Percentiles rank a stretch among this genome's conserved stretches.
These are phyloP conservation scores for Pontederia crassipes DNA, from an alignment of 176 grass and related monocot species.

Conservation along the genomic window DNA sequence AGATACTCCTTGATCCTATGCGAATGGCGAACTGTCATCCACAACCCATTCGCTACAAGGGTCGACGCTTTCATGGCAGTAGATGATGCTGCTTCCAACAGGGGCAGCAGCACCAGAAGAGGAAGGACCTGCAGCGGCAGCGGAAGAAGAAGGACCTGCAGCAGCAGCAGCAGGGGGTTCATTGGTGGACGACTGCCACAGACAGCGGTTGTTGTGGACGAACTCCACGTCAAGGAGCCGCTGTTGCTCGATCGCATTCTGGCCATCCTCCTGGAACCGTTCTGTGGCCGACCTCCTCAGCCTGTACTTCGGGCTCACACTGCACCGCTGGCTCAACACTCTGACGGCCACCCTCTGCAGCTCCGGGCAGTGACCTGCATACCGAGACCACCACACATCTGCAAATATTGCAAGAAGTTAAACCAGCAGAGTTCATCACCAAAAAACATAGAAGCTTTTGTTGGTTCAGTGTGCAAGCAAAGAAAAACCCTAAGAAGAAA, in stretches of 20 bases:
- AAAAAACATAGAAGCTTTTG: too few relatives aligned
- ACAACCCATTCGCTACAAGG: constrained; percentile 7
- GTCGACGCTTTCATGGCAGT: not conserved
- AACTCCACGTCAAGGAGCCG: constrained; percentile 38
- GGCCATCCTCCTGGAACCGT: constrained; percentile 35
- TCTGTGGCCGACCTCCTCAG: constrained; percentile 41
- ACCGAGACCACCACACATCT: constrained; percentile 60
- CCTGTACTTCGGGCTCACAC: constrained; percentile 46
- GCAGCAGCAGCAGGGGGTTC: too few relatives aligned
- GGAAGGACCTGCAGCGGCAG: too few relatives aligned
- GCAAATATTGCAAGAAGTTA: not conserved
- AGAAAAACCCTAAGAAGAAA: too few relatives aligned
- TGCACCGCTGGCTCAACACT: constrained; percentile 60
- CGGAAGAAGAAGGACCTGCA: too few relatives aligned
- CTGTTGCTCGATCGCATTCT: constrained; percentile 23
- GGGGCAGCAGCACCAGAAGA: too few relatives aligned
- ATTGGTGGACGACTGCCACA: not conserved
- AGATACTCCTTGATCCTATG: too few relatives aligned
- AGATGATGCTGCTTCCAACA: not conserved
- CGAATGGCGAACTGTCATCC: not conserved
- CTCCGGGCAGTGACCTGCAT: constrained; percentile 27
- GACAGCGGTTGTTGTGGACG: constrained; percentile 48
- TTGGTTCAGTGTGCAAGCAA: too few relatives aligned
- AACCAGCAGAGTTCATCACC: too few relatives aligned
- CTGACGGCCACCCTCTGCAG: constrained; percentile 32